phyloP scores from a whole-genome alignment of 345 rosid species.

The Microcos paniculata region DNA sequence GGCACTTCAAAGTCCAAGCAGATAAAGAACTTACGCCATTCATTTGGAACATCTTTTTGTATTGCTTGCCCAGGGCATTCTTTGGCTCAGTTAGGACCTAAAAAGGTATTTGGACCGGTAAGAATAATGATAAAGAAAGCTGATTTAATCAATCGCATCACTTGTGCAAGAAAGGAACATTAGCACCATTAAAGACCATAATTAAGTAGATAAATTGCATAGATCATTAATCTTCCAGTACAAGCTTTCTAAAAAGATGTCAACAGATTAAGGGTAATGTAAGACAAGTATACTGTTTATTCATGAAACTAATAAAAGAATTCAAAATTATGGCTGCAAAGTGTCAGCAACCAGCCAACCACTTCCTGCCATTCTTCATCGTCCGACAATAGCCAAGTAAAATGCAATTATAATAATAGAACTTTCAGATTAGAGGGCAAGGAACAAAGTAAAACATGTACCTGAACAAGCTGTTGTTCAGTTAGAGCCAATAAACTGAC shows the following conservation, averaged over 20 bases:
- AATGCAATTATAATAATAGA: not conserved
- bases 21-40: conserved; percentile 64
- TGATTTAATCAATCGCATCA: not conserved
- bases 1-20: not conserved
- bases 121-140: not conserved
- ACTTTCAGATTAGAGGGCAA: not conserved
- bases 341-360: not conserved
- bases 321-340: not conserved
- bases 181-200: conserved; percentile 1
- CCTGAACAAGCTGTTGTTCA: conserved; percentile 97
- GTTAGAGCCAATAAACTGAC: conserved; percentile 93
- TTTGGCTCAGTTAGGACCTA: conserved; percentile 94
- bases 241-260: not conserved
- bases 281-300: not conserved
- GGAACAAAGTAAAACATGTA: conserved; percentile 22
- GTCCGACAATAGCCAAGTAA: conserved; percentile 1
- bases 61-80: conserved; percentile 96
- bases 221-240: not conserved
- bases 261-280: not conserved
- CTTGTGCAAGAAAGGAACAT: not conserved
- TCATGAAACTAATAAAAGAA: not conserved
- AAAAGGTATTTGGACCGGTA: conserved; percentile 17
- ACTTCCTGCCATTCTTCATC: conserved; percentile 1
- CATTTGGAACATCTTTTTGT: conserved; percentile 89
- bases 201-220: conserved; percentile 3